These are phyloP conservation scores for Aspergillus nomiae DNA, from an alignment of 2,329 filamentous ascomycete genomes.

Conservation along the genomic window DNA sequence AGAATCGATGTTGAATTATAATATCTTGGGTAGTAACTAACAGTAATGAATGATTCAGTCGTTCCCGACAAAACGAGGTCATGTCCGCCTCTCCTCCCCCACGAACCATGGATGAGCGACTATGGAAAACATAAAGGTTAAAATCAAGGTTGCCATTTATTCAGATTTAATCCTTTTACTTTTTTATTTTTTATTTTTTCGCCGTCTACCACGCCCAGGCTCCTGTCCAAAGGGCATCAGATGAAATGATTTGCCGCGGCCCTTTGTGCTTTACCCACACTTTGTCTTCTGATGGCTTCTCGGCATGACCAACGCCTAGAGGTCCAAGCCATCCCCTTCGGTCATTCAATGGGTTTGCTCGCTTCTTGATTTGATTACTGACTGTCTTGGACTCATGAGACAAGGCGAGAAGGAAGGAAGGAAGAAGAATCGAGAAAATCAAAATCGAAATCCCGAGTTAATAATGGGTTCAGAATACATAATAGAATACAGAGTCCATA, in stretches of 20 bases:
- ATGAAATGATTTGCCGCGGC: constrained; percentile 15
- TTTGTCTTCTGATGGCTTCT: constrained; percentile 12
- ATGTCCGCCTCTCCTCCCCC: constrained; percentile 11
- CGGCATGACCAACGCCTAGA: constrained; percentile 14
- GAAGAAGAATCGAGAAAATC: neutral
- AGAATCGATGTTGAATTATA: neutral
- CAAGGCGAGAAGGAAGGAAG: neutral
- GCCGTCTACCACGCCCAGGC: neutral
- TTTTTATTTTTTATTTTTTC: constrained; percentile 1
- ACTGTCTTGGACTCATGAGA: neutral
- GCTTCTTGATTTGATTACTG: neutral
- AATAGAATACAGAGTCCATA: neutral
- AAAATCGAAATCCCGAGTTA: neutral
- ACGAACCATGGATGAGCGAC: constrained; percentile 25
- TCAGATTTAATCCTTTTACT: constrained; percentile 10
- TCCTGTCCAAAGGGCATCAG: constrained; percentile 2
- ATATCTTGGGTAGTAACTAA: neutral
- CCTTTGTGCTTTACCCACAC: constrained; percentile 9
- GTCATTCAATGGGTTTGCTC: neutral
- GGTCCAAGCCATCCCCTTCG: constrained; percentile 11
- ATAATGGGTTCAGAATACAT: neutral
- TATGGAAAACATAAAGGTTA: constrained; percentile 22
- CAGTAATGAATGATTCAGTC: constrained; percentile 6
- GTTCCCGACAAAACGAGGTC: constrained; percentile 5
- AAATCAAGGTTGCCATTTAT: constrained; percentile 20